Conservation (phyloP, 208 protist genomes). For the Lotmaria passim region DNA sequence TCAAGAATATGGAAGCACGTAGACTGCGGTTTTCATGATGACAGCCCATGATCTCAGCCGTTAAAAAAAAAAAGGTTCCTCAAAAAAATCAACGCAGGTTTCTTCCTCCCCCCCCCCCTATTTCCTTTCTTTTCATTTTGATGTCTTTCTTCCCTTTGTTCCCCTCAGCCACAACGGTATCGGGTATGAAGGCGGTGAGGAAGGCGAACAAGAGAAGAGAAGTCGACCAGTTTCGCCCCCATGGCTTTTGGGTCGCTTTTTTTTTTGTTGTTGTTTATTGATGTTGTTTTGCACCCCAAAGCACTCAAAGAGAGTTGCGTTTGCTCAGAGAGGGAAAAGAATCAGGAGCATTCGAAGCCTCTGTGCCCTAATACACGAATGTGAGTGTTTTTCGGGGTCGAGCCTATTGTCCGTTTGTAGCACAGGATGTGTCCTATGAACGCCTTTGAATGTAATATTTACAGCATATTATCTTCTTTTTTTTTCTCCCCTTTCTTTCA, state of each 20-base stretch:
- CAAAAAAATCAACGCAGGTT: too few species aligned
- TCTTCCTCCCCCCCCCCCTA: too few species aligned
- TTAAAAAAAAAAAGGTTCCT: too few species aligned
- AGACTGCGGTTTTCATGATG: background rate
- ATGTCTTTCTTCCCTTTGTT: too few species aligned
- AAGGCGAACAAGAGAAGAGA: constrained; percentile 12
- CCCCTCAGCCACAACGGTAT: too few species aligned
- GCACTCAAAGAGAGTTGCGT: background rate
- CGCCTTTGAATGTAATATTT: background rate
- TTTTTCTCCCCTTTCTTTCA: background rate
- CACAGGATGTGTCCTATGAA: background rate
- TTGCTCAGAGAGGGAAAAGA: background rate
- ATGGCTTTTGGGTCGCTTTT: too few species aligned
- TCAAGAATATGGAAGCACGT: background rate
- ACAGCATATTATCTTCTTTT: background rate
- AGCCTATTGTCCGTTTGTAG: background rate
- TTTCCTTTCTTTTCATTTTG: background rate
- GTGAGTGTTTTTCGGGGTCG: background rate
- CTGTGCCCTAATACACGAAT: too few species aligned
- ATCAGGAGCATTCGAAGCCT: background rate
- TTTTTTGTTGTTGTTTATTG: background rate
- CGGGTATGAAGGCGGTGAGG: too few species aligned
- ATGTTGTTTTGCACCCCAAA: background rate
- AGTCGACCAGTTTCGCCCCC: background rate
- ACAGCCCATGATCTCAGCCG: constrained; percentile 1